These are phyloP conservation scores for Rhodotorula paludigena DNA, from an alignment of 768 basidiomycete species.

Conservation along the genomic window DNA sequence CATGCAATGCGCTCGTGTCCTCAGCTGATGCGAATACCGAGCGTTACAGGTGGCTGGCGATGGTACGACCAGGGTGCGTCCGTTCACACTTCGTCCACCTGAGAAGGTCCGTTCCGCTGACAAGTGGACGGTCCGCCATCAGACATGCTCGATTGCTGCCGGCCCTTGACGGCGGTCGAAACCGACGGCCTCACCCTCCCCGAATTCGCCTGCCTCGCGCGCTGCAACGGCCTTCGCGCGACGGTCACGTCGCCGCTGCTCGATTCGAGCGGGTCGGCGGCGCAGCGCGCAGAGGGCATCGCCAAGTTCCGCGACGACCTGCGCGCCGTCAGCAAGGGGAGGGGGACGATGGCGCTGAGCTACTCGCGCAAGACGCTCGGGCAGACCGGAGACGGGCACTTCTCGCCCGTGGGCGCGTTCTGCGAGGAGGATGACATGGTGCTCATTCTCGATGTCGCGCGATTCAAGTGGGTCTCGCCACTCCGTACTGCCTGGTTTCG, in stretches of 20 bases:
- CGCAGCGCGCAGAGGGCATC: neutral
- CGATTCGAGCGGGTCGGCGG: neutral
- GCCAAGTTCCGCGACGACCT: conserved; percentile 27
- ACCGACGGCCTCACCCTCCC: conserved; percentile 37
- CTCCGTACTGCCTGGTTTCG: neutral
- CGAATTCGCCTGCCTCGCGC: conserved; percentile 41
- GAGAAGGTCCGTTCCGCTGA: neutral
- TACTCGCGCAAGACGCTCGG: conserved; percentile 36
- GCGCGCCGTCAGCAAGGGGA: neutral
- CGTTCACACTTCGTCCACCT: neutral
- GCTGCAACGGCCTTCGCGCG: conserved; percentile 37
- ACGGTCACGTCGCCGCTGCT: neutral
- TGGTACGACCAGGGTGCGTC: conserved; percentile 20
- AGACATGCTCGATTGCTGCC: conserved; percentile 36
- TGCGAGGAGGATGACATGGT: conserved; percentile 30
- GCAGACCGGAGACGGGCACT: conserved; percentile 42
- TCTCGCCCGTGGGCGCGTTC: conserved; percentile 26
- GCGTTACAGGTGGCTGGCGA: no score
- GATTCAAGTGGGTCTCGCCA: conserved; percentile 4
- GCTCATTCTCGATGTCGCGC: conserved; percentile 39
- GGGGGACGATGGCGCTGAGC: conserved; percentile 30
- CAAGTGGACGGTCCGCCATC: neutral
- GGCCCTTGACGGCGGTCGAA: conserved; percentile 29
- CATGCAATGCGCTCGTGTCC: no score
- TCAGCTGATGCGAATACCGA: no score